phyloP scores from a whole-genome alignment of 2,329 filamentous ascomycete species.

The Calcarisporium arbuscula region DNA sequence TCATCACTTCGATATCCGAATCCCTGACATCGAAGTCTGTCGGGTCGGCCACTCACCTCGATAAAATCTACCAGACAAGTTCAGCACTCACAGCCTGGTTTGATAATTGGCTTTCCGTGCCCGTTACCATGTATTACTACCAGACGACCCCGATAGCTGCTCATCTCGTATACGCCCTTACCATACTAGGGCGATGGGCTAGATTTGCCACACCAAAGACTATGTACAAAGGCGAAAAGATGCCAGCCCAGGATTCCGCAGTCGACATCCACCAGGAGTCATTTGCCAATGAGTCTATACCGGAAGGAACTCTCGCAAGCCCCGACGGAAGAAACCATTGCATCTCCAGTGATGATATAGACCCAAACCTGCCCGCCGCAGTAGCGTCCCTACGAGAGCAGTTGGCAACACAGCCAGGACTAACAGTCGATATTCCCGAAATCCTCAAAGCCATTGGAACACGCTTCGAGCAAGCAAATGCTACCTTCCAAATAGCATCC shows the following conservation, averaged over 20 bases:
- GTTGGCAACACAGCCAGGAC: conserved; percentile 36
- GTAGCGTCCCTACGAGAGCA: conserved; percentile 34
- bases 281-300: conserved; percentile 6
- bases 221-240: conserved; percentile 16
- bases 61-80: conserved; percentile 43
- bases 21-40: conserved; percentile 31
- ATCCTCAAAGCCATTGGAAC: conserved; percentile 35
- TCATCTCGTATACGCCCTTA: conserved; percentile 44
- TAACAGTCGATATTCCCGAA: conserved; percentile 37
- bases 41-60: conserved; percentile 35
- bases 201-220: conserved; percentile 35
- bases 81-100: conserved; percentile 43
- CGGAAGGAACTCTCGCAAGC: not conserved
- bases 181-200: conserved; percentile 45
- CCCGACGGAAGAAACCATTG: too few species aligned
- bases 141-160: conserved; percentile 38
- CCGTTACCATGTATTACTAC: conserved; percentile 34
- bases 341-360: conserved; percentile 15
- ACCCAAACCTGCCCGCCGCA: conserved; percentile 32
- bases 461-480: conserved; percentile 37
- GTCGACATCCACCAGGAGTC: conserved; percentile 16
- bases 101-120: conserved; percentile 39
- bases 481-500: conserved; percentile 24
- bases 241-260: conserved; percentile 18
- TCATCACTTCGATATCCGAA: conserved; percentile 36